Conservation (phyloP, 257 asterid species). For the Verbascum thapsus region DNA sequence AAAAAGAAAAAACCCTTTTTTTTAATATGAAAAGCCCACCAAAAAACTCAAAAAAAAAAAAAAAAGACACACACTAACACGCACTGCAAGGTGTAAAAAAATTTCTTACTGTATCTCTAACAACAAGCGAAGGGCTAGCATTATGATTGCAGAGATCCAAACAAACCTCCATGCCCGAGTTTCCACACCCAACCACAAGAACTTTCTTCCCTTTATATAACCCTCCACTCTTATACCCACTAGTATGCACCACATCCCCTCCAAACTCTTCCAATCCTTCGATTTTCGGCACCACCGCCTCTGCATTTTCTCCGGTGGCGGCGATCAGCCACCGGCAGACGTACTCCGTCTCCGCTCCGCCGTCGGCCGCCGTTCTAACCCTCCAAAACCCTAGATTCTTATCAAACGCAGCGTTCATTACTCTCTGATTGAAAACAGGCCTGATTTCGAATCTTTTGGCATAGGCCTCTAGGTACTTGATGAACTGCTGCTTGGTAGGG, state of each 20-base stretch:
- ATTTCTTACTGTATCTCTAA: slow-evolving; percentile 71
- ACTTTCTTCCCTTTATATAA: slow-evolving; percentile 57
- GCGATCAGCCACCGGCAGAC: slow-evolving; percentile 67
- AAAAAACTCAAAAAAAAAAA: neutral
- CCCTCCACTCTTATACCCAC: slow-evolving; percentile 63
- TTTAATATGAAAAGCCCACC: neutral
- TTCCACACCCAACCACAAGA: slow-evolving; percentile 87
- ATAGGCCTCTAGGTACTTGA: slow-evolving; percentile 56
- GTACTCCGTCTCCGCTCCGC: slow-evolving; percentile 38
- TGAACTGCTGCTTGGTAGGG: slow-evolving; percentile 74
- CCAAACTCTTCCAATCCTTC: slow-evolving; percentile 58
- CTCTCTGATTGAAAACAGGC: slow-evolving; percentile 57
- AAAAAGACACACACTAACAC: neutral
- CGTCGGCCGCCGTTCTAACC: slow-evolving; percentile 39
- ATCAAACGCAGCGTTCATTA: slow-evolving; percentile 57
- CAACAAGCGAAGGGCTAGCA: slow-evolving; percentile 70
- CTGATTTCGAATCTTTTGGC: slow-evolving; percentile 57
- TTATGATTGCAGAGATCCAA: slow-evolving; percentile 79
- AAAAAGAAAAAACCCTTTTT: neutral
- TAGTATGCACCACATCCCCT: slow-evolving; percentile 65
- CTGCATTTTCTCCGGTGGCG: slow-evolving; percentile 92
- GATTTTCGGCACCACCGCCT: slow-evolving; percentile 57
- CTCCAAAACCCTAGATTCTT: slow-evolving; percentile 50
- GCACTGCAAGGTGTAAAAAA: neutral
- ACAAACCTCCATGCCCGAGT: slow-evolving; percentile 94